Base-by-base conservation (phyloP, 2,329 filamentous ascomycete species). In the Helotiales sp. region DNA sequence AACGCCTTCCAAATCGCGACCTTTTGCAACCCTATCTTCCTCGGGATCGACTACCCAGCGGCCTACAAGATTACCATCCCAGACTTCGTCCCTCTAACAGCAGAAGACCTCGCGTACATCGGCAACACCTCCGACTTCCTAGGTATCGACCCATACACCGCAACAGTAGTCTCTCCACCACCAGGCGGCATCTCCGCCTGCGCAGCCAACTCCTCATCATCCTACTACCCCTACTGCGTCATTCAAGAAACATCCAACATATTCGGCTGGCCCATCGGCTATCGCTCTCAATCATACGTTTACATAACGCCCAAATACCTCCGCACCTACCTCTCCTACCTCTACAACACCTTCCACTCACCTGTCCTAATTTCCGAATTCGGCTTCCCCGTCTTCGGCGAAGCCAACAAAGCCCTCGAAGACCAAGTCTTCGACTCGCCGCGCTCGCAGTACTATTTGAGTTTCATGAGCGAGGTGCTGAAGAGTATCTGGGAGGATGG, bases 231-330 rank as follows among this genome's bases (percentile, higher is more conserved):
- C 0, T 83, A 83, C 67, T 89, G 86, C 70, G 84, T 86, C 1
- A 80, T 79, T 0, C 81, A 84, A 65, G 80, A 80, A 11, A 82
- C 78, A 0, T 77, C 75, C 1, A 84, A 84, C 45, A 75, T 79
- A 1, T 45, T 82, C 32, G 86, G 85, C 2, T 89, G 87, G 87
- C 79, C 85, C 70, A 85, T 88, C 58, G 87, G 87, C 22, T 87
- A 87, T 68, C 79, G 81, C 13, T 86, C 84, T 1, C 78, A 86
- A 37, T 80, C 80, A 1, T 87, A 87, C 72, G 82, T 85, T n/a
- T 87, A 88, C 76, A 83, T 85, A 37, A 85, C 87, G 0, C 87
- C 87, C 0, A 81, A 80, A 1, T 88, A 87, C 70, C 80, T 90
- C n/a, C 81, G 85, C 61, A 80, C 79, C 62, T 84, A 85, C 69